Evolutionary conservation across 78 protist genomes (phyloP), one percentile per base, ranked within the genome.

Genomic region (Dictyostelium discoideum): DNA sequence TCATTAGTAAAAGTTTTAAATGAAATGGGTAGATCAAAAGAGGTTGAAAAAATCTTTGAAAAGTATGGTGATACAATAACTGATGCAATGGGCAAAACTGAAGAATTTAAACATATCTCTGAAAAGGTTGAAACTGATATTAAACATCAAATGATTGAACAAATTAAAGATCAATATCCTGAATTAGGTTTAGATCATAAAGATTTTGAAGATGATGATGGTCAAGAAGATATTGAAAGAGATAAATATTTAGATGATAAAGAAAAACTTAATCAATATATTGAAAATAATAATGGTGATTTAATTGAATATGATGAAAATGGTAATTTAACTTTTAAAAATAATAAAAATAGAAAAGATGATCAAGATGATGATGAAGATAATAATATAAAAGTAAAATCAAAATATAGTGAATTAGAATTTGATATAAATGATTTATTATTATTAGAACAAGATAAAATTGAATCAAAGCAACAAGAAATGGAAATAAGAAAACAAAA

Each of bases 11-110:
- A 82, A 48, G 81, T 90, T 3, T 65, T 90, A 29, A 90, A 90
- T 50, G 95, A 90, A 77, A 90, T 26, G 26, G 89, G 84, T 50
- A 22, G 95, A 54, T 7, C 50, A 37, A 22, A 24, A 37, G 85
- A 82, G 39, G 46, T 82, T 2, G 73, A 67, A 4, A n/a, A 82
- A n/a, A n/a, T 82, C 16, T 46, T 74, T 14, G 65, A 90, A 0
- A 63, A 69, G 37, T 90, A 72, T 82, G 87, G 88, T 20, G 50
- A 42, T 39, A 65, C 60, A 3, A 40, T 90, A 5, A 82, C 82
- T 3, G 60, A 90, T 32, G 82, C 95, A 48, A 14, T 90, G 26
- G 88, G 88, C 39, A 72, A 42, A 42, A 90, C 84, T 26, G 88
- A 90, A 26, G 50, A 90, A 48, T 18, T 72, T 24, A 63, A 90